A percentile compares a stretch with the other conserved stretches of the same genome.
Evolutionary conservation across 129 eudicot genomes (phyloP).

Genomic region (Escallonia rubra): DNA sequence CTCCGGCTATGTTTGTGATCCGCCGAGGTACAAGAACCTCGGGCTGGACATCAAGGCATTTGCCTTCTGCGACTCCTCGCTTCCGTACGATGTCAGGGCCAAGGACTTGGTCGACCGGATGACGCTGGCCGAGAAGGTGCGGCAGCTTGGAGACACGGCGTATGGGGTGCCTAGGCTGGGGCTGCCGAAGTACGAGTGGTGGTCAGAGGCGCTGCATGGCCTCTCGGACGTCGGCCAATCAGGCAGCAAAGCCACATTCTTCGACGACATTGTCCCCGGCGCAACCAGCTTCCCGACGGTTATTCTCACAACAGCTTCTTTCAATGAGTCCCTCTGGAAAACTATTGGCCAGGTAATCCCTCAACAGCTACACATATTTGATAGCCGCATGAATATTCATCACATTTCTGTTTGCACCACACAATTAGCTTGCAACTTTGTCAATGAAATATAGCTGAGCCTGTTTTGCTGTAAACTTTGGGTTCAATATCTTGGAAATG

Average conservation of each 20-base stretch:
- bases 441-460: too few relatives aligned
- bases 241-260: conserved; percentile 17
- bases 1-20: conserved; percentile 1
- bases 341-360: conserved; percentile 28
- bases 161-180: conserved; percentile 25
- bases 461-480: too few relatives aligned
- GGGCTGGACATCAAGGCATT: conserved; percentile 9
- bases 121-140: conserved; percentile 28
- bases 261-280: conserved; percentile 27
- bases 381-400: too few relatives aligned
- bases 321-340: conserved; percentile 21
- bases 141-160: conserved; percentile 26
- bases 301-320: conserved; percentile 16
- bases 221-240: conserved; percentile 40
- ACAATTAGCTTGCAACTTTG: too few relatives aligned
- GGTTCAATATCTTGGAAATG: too few relatives aligned
- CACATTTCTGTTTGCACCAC: too few relatives aligned
- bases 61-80: conserved; percentile 24
- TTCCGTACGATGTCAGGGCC: conserved; percentile 22
- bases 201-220: conserved; percentile 68
- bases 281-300: conserved; percentile 33
- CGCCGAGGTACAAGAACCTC: neutral
- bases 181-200: conserved; percentile 42
- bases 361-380: too few relatives aligned
- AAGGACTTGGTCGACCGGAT: conserved; percentile 32